Percentiles rank a stretch among this genome's conserved stretches.
phyloP scores from a whole-genome alignment of 2,329 filamentous ascomycete species.

The Hawksworthiomyces lignivorus region DNA sequence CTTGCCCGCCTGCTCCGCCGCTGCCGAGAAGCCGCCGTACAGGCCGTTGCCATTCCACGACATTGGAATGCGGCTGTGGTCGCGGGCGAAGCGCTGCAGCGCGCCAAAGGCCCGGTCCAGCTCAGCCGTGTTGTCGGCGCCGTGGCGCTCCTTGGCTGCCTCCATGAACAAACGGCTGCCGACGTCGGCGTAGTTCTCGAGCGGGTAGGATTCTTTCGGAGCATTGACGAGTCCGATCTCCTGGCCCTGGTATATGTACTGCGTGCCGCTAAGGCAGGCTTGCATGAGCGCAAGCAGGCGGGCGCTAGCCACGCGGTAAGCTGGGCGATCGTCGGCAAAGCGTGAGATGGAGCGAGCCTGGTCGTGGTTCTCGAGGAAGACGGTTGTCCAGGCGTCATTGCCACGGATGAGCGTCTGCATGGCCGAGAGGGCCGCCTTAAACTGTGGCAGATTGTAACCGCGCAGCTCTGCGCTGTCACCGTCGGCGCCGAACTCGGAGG shows the following conservation, averaged over 20 bases:
- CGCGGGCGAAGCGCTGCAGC: constrained; percentile 51
- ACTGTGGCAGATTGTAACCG: constrained; percentile 33
- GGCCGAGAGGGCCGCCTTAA: constrained; percentile 32
- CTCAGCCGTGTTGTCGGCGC: constrained; percentile 23
- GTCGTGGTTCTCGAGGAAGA: constrained; percentile 57
- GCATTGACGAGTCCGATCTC: constrained; percentile 50
- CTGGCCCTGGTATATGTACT: constrained; percentile 49
- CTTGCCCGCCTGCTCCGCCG: constrained; percentile 32
- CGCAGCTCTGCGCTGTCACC: no score
- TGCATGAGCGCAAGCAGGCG: constrained; percentile 45
- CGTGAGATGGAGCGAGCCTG: constrained; percentile 46
- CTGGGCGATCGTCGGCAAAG: constrained; percentile 34
- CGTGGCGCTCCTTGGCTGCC: not conserved
- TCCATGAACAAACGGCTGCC: constrained; percentile 35
- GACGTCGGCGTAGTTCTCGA: constrained; percentile 39
- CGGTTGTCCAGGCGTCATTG: constrained; percentile 48
- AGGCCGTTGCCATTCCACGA: constrained; percentile 46
- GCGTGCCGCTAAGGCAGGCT: constrained; percentile 38
- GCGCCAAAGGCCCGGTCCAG: constrained; percentile 39
- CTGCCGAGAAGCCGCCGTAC: constrained; percentile 48
- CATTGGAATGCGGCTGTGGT: constrained; percentile 58
- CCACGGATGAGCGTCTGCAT: constrained; percentile 43
- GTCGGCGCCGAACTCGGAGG: constrained; percentile 31
- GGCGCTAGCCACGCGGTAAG: constrained; percentile 33
- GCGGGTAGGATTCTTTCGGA: constrained; percentile 34